Base-by-base conservation (phyloP, 768 basidiomycete species). In the Polyporus arcularius region DNA sequence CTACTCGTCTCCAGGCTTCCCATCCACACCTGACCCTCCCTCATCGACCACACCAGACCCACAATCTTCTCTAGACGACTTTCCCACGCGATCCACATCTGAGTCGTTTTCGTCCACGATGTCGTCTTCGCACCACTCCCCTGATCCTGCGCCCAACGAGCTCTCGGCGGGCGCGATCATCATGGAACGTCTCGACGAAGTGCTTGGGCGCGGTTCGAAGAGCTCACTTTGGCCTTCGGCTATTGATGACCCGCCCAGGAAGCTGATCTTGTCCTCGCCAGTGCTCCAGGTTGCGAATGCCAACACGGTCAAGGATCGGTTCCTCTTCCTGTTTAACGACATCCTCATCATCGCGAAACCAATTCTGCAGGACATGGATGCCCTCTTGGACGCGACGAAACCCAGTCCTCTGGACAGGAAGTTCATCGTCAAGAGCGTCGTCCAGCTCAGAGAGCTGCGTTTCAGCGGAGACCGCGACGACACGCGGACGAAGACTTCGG, bases 321-420 rank as follows among this genome's bases (percentile, higher is more conserved):
- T 94, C 77, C 83, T 98, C 10, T 96, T 98, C 79, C 82, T 98
- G n/a, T 99, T 99, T 82, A 94, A 80, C 73, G 97, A 99, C 72
- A 84, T 98, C 55, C 84, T 98, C 56, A 83, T 98, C 73, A 85
- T 98, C 65, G 89, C 96, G 42, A 98, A 98, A 73, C 95, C 95
- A 12, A 80, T 95, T 60, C 78, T 86, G 55, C 82, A 85, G 40
- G 87, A 90, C 46, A 81, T 84, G 52, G 89, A 91, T 63, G 76
- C 78, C 39, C 78, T 86, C 38, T 74, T 85, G 49, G 88, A 89
- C 67, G 71, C 76, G 15, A 75, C 81, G 58, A 84, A 85, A 57
- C 84, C 85, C 26, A 76, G 80, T 57, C 77, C 78, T 2, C 72
- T 79, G 18, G 94, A 95, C 67, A 82, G 88, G 68, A 87, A 86